Base-by-base conservation (phyloP, 805 yeast genomes). In the Millerago galiae region DNA sequence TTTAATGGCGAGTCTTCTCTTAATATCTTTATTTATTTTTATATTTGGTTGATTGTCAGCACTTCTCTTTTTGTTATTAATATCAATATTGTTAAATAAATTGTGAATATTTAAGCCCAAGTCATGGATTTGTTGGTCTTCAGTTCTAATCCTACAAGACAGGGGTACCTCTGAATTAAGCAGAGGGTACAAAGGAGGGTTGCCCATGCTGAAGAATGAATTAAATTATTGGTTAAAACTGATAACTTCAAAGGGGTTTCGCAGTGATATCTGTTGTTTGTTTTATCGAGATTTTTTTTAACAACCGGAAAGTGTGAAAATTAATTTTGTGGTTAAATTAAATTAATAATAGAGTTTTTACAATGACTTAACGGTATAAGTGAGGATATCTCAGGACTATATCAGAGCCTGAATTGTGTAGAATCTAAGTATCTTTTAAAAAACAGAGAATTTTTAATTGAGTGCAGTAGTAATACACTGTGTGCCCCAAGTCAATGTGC, bases 161-260 rank as follows among this genome's bases (percentile, higher is more conserved):
- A 34, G 39, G 9, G 60, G 59, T n/a, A 43, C 44, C 13, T 51
- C 53, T 2, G 49, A 37, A 10, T 40, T 35, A 16, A 38, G 9
- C 2, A 56, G 47, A 9, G 60, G 60, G 36, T 39, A 48, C 11
- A 18, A 24, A 9, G 60, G 58, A 9, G 60, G 59, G 21, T 43
- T 47, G 30, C 31, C 35, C 45, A 42, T 47, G 18, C 14, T 17
- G 9, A n/a, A 4, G 17, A 6, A 17, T 14, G 13, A 10, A 13
- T 7, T 6, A 18, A 8, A 8, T 6, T 6, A 32, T 4, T 25
- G 33, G 31, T 37, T 24, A 18, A 32, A 16, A 4, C 25, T 8
- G 21, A 21, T 29, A 8, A 10, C 11, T 16, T 14, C 14, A 11
- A 30, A 16, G 40, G 35, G 33, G 21, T 21, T 21, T 16, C 14